Percentiles rank a stretch among this genome's conserved stretches.
Conservation (phyloP, 108 stramenopile species). For the Skeletonema menzelii region DNA sequence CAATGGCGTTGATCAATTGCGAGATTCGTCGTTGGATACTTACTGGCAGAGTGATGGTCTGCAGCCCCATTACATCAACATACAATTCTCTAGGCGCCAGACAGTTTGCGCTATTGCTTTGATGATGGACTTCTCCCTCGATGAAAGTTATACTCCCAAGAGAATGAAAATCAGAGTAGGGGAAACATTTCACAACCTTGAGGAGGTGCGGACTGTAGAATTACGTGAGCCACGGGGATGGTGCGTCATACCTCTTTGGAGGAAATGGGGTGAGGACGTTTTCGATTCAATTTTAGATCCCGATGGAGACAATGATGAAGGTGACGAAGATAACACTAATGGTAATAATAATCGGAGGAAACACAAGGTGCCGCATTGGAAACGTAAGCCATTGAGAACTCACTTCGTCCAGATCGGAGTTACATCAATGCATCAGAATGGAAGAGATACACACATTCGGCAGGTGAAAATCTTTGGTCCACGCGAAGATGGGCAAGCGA, state of each 20-base stretch:
- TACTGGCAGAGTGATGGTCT: conserved; percentile 97
- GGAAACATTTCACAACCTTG: conserved; percentile 91
- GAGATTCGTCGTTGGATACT: conserved; percentile 76
- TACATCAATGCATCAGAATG: conserved; percentile 95
- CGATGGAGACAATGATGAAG: conserved; percentile 40
- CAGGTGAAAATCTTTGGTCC: conserved; percentile 93
- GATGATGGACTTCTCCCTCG: conserved; percentile 90
- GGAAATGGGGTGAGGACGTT: conserved; percentile 42
- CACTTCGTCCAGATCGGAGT: conserved; percentile 92
- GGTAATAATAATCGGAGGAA: conserved; percentile 9
- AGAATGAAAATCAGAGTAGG: conserved; percentile 84
- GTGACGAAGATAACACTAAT: conserved; percentile 22
- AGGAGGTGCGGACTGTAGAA: conserved; percentile 78
- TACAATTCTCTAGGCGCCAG: conserved; percentile 90
- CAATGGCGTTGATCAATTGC: conserved; percentile 95
- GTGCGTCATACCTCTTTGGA: conserved; percentile 73
- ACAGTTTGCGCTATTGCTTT: conserved; percentile 86
- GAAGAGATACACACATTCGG: conserved; percentile 94
- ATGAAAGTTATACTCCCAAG: conserved; percentile 95
- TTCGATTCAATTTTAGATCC: conserved; percentile 64
- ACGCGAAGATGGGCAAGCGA: conserved; percentile 36
- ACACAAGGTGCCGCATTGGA: conserved; percentile 30
- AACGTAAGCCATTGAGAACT: conserved; percentile 66
- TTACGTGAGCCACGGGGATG: conserved; percentile 89
- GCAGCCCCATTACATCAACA: conserved; percentile 94